phyloP scores from a whole-genome alignment of 2,329 filamentous ascomycete genomes.

The Cadophora malorum region DNA sequence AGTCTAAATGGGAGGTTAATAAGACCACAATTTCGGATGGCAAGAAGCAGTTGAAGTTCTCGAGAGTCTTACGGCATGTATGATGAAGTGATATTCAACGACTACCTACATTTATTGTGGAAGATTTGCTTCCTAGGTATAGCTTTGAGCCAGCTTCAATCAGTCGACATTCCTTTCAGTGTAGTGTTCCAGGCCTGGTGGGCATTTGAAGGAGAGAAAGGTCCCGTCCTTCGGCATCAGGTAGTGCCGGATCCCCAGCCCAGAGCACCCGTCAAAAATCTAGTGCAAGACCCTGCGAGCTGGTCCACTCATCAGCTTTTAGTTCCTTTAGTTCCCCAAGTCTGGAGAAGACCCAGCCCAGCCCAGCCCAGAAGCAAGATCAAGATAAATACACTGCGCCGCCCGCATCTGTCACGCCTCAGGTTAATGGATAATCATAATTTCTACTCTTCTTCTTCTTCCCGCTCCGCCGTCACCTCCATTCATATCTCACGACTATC shows the following conservation, averaged over 20 bases:
- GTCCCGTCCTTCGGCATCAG: not conserved
- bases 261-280: no score
- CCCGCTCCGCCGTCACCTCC: not conserved
- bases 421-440: not conserved
- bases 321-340: no score
- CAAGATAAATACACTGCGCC: constrained; percentile 3
- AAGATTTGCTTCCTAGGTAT: no score
- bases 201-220: not conserved
- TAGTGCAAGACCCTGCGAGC: not conserved
- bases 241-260: constrained; percentile 4
- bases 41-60: not conserved
- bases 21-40: not conserved
- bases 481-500: not conserved
- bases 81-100: no score
- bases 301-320: not conserved
- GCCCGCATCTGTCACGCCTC: constrained; percentile 14
- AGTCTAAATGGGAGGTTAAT: not conserved
- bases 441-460: not conserved
- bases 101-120: no score
- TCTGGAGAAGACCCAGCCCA: not conserved
- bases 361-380: not conserved
- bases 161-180: no score
- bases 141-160: not conserved
- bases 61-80: not conserved
- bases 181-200: no score